Evolutionary conservation across 371 early-diverging fungal genomes (phyloP).

Genomic region (Mortierella sp.): DNA sequence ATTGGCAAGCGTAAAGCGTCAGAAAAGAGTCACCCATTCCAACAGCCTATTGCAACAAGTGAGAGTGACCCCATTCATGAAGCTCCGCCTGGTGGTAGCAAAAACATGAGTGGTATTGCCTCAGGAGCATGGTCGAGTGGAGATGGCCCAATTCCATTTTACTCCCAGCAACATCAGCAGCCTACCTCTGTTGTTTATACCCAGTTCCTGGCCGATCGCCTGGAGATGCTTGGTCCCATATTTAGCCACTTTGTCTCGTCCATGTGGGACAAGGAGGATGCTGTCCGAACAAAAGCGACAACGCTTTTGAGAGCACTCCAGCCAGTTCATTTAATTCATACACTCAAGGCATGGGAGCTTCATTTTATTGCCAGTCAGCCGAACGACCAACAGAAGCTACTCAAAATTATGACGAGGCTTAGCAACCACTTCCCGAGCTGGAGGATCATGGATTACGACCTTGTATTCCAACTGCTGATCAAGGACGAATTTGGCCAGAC

Average conservation of each 20-base stretch:
- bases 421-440: constrained; percentile 50
- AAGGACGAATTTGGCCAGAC: constrained; percentile 25
- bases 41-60: too few species aligned
- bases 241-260: constrained; percentile 49
- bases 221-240: constrained; percentile 38
- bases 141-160: too few species aligned
- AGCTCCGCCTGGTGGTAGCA: too few species aligned
- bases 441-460: constrained; percentile 48
- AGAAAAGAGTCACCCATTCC: too few species aligned
- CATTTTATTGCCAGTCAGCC: constrained; percentile 34
- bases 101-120: too few species aligned
- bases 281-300: constrained; percentile 47
- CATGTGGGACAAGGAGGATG: constrained; percentile 52
- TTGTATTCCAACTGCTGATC: constrained; percentile 36
- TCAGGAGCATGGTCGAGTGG: too few species aligned
- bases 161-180: background rate
- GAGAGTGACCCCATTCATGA: too few species aligned
- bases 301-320: constrained; percentile 38
- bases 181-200: background rate
- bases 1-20: too few species aligned
- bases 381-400: constrained; percentile 25
- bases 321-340: constrained; percentile 40
- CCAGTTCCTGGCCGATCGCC: constrained; percentile 31
- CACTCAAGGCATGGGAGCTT: constrained; percentile 51
- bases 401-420: constrained; percentile 41